A percentile compares a stretch with the other conserved stretches of the same genome.
These are phyloP conservation scores for Xylaria sp. DNA, from an alignment of 2,329 filamentous ascomycete genomes.

Conservation along the genomic window DNA sequence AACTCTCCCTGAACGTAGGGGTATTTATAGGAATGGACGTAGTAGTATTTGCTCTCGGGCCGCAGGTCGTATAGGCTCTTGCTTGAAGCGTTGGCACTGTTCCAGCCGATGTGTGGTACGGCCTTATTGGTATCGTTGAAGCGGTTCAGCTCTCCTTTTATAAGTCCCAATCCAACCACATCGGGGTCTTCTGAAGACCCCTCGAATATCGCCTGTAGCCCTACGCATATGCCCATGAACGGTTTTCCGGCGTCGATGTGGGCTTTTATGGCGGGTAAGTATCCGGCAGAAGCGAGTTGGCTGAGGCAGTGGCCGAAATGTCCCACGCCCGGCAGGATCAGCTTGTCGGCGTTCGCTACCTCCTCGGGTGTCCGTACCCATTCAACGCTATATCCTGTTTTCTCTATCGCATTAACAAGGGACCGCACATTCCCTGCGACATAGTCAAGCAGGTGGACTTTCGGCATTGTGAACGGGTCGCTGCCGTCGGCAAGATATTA, in stretches of 20 bases:
- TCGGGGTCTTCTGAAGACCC: conserved; percentile 81
- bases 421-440: conserved; percentile 97
- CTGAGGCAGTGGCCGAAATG: conserved; percentile 97
- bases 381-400: conserved; percentile 89
- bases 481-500: not conserved
- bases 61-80: conserved; percentile 77
- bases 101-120: conserved; percentile 99
- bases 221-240: conserved; percentile 98
- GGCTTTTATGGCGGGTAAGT: conserved; percentile 80
- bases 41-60: conserved; percentile 94
- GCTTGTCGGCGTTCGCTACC: conserved; percentile 85
- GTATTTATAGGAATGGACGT: conserved; percentile 93
- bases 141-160: conserved; percentile 75
- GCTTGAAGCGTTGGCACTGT: conserved; percentile 77
- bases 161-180: conserved; percentile 78
- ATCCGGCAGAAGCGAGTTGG: conserved; percentile 84
- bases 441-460: conserved; percentile 83
- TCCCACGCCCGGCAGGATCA: conserved; percentile 95
- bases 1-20: conserved; percentile 78
- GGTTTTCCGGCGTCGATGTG: conserved; percentile 94
- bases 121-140: conserved; percentile 84
- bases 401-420: conserved; percentile 96
- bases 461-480: conserved; percentile 69
- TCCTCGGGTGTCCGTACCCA: conserved; percentile 90
- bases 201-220: conserved; percentile 88